These are phyloP conservation scores for Umbilicus rupestris DNA, from an alignment of 164 flowering plant genomes.

Conservation along the genomic window DNA sequence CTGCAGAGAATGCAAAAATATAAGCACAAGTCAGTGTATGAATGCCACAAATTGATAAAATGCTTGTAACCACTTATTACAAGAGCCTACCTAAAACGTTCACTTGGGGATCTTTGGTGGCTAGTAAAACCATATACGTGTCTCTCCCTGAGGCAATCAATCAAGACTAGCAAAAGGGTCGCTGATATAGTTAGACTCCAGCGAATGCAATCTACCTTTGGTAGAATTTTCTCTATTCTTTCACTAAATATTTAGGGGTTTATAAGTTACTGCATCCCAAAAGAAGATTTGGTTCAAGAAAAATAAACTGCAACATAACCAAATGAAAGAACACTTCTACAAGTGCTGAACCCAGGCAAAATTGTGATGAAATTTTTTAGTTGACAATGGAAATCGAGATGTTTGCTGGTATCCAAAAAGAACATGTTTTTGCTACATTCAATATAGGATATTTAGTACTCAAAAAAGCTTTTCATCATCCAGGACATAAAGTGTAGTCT, in stretches of 20 bases:
- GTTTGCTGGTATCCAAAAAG: background rate
- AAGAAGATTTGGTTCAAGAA: no score
- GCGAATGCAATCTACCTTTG: no score
- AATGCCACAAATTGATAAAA: background rate
- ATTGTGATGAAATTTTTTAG: no score
- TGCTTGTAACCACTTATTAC: background rate
- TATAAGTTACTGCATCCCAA: no score
- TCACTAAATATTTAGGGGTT: no score
- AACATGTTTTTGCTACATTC: background rate
- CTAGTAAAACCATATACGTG: background rate
- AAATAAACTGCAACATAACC: no score
- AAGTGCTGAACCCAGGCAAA: no score
- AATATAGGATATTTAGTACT: background rate
- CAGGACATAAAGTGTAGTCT: background rate
- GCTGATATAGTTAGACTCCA: no score
- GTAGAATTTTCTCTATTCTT: no score
- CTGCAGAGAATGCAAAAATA: background rate
- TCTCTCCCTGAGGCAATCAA: constrained; percentile 3
- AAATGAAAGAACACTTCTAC: no score
- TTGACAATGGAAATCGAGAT: background rate
- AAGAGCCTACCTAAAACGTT: background rate
- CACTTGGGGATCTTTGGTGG: background rate
- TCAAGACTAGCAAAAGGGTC: background rate
- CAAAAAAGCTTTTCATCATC: background rate
- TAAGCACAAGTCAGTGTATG: background rate